Evolutionary conservation across 106 monocot species (phyloP), one percentile per base, ranked within the genome.

Genomic region (Dioscorea dumetorum): DNA sequence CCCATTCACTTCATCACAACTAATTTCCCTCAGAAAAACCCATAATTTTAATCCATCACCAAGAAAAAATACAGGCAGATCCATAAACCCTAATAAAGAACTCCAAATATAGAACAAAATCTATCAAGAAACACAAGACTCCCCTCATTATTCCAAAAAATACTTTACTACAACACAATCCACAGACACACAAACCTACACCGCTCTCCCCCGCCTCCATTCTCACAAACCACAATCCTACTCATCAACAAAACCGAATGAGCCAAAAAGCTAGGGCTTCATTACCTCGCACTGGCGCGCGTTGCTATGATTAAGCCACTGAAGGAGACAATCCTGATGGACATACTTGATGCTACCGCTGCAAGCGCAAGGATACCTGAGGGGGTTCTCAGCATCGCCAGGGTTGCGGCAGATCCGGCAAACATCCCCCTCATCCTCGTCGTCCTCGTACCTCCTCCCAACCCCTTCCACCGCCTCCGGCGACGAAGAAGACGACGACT

Each of bases 261-360:
- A 32, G 58, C 10, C 41, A 41, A 41, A 10, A 41, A 21, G 17
- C 28, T 22, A 24, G 48, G 57, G 35, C n/a, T 24, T 16, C 19
- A 8, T 24, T 14, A 99, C 99, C 99, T 99, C 99, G 87, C 99
- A 99, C 81, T 87, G 90, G 57, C 93, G 89, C 20, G 92, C 88
- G 90, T 90, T 93, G 90, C 90, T 90, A 68, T 99, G 99, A 48
- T 85, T 90, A 58, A 99, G 90, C 99, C 99, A 99, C 90, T 90
- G 99, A 1, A 99, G 83, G 72, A 99, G 93, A 83, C 99, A 99
- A 57, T 99, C 93, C 84, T 99, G 93, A 65, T 99, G 99, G 48
- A 99, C 99, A 71, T 69, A 99, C 79, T 99, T 99, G 82, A 99
- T 99, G 77, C 99, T 99, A 2, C 99, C 99, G 77, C 99, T 99